Conservation (phyloP, 73 alveolate genomes). For the Blepharisma stoltei region DNA sequence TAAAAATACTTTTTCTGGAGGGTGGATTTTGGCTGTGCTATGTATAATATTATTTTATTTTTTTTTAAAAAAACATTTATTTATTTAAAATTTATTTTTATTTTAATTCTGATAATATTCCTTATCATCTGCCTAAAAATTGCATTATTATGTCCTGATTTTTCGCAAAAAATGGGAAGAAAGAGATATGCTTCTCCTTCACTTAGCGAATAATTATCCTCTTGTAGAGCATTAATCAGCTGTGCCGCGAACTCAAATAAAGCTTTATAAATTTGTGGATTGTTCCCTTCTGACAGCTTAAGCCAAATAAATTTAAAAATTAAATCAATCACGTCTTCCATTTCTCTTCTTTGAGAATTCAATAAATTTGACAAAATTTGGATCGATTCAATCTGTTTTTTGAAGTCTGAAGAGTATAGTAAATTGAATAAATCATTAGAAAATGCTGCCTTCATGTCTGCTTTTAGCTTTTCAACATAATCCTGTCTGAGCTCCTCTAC, state of each 20-base stretch:
- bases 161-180: constrained; percentile 43
- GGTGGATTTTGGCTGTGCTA: constrained; percentile 34
- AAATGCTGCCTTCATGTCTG: constrained; percentile 14
- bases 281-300: constrained; percentile 31
- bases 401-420: constrained; percentile 56
- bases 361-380: constrained; percentile 32
- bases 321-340: constrained; percentile 42
- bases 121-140: constrained; percentile 43
- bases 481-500: constrained; percentile 71
- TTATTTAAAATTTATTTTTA: no score
- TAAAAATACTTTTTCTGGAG: constrained; percentile 33
- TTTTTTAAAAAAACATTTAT: no score
- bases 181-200: constrained; percentile 54
- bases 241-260: constrained; percentile 36
- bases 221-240: constrained; percentile 32
- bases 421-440: constrained; percentile 28
- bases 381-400: constrained; percentile 46
- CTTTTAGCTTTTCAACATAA: constrained; percentile 62
- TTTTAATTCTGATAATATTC: constrained; percentile 39
- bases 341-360: constrained; percentile 25
- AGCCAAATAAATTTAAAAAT: constrained; percentile 49
- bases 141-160: constrained; percentile 51
- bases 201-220: constrained; percentile 30
- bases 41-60: constrained; percentile 37
- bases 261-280: constrained; percentile 48